Conservation (phyloP, 2,329 filamentous ascomycete genomes). For the Pestalotiopsis sp. region DNA sequence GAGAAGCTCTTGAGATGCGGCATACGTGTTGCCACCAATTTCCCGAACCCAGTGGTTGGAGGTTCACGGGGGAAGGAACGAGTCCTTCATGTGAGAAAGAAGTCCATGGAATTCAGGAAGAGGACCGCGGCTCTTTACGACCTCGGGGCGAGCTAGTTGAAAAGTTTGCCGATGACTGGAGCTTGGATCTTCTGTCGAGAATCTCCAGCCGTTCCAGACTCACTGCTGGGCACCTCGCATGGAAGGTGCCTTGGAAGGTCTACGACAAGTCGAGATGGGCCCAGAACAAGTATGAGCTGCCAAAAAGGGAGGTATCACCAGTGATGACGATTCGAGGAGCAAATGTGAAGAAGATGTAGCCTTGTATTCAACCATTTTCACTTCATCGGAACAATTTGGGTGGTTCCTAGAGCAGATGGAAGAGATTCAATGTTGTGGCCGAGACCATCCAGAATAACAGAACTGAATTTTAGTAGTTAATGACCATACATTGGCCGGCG, state of each 20-base stretch:
- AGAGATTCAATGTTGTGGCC: neutral
- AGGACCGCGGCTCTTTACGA: neutral
- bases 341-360: neutral
- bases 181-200: neutral
- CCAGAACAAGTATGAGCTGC: neutral
- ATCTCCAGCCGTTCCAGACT: neutral
- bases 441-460: neutral
- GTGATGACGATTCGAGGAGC: neutral
- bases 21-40: neutral
- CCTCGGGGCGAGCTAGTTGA: neutral
- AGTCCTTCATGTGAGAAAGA: neutral
- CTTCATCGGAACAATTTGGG: neutral
- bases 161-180: neutral
- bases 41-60: no score
- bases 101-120: neutral
- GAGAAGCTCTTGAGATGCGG: neutral
- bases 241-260: neutral
- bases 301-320: neutral
- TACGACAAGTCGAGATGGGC: neutral
- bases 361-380: neutral
- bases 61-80: neutral
- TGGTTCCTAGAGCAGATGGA: neutral
- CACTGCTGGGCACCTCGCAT: neutral
- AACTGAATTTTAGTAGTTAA: neutral
- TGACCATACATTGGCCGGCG: no score